phyloP scores from a whole-genome alignment of 179 eudicot species.

The Silene noctiflora region DNA sequence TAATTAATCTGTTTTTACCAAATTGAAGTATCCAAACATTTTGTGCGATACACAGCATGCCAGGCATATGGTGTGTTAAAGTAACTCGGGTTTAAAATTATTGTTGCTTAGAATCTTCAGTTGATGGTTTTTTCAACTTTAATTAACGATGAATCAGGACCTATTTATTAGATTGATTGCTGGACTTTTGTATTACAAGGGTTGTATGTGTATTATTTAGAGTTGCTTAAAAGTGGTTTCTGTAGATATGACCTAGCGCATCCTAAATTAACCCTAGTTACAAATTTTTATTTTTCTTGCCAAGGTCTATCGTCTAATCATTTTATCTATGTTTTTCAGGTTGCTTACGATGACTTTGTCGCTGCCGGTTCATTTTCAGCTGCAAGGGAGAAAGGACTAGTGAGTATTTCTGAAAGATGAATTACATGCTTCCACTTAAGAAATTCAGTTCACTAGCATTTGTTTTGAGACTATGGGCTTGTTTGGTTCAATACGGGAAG shows the following conservation, averaged over 20 bases:
- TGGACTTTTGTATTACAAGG: background rate
- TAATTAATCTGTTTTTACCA: too few species aligned
- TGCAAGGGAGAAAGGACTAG: constrained; percentile 97
- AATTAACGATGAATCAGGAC: too few species aligned
- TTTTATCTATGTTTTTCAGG: constrained; percentile 42
- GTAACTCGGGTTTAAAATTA: too few species aligned
- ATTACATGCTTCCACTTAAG: background rate
- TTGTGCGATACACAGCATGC: too few species aligned
- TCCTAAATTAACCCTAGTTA: background rate
- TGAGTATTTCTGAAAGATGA: constrained; percentile 40
- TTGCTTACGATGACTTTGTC: constrained; percentile 92
- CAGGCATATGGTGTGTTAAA: too few species aligned
- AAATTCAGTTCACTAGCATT: background rate
- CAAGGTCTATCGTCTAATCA: background rate
- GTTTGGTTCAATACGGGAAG: too few species aligned
- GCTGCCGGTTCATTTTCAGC: constrained; percentile 79
- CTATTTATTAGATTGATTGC: background rate
- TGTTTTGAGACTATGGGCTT: background rate
- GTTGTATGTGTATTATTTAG: background rate
- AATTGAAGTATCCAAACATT: too few species aligned
- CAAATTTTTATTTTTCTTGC: background rate
- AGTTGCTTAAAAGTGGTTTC: background rate
- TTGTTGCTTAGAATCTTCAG: too few species aligned
- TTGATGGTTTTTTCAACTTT: too few species aligned
- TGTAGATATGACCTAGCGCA: constrained; percentile 9